A percentile compares a stretch with the other conserved stretches of the same genome.
These are phyloP conservation scores for Alternaria triticimaculans DNA, from an alignment of 2,329 filamentous ascomycete species.

Conservation along the genomic window DNA sequence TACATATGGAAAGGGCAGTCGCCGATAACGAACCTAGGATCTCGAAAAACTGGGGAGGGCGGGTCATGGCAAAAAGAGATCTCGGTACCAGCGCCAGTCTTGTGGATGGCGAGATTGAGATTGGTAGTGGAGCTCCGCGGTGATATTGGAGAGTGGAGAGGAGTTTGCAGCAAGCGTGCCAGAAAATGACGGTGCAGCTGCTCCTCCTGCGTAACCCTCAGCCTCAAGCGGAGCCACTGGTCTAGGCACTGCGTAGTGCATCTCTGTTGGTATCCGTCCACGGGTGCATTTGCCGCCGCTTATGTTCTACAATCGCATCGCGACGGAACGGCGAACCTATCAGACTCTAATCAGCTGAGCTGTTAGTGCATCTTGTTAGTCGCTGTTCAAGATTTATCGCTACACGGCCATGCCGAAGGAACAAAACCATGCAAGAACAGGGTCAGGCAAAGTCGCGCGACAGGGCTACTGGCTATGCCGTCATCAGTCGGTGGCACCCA, in stretches of 20 bases:
- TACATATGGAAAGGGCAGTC: not conserved
- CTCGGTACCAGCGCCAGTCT: not conserved
- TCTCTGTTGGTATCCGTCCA: not conserved
- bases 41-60: not conserved
- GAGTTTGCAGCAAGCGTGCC: constrained; percentile 10
- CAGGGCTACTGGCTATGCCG: constrained; percentile 6
- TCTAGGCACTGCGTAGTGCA: constrained; percentile 4
- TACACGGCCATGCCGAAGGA: constrained; percentile 9
- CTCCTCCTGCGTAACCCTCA: constrained; percentile 6
- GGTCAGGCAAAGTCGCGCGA: not conserved
- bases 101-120: not conserved
- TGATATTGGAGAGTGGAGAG: not conserved
- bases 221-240: constrained; percentile 5
- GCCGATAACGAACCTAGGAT: not conserved
- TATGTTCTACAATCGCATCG: not conserved
- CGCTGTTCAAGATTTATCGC: not conserved
- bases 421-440: not conserved
- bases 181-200: constrained; percentile 2
- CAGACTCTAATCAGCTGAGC: not conserved
- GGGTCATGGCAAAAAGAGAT: not conserved
- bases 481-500: constrained; percentile 6
- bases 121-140: not conserved
- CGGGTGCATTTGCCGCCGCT: not conserved
- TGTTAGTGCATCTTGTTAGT: constrained; percentile 11
- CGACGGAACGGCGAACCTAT: not conserved